A percentile compares a stretch with the other conserved stretches of the same genome.
phyloP scores from a whole-genome alignment of 768 basidiomycete genomes.

The Thelephora ganbajun region DNA sequence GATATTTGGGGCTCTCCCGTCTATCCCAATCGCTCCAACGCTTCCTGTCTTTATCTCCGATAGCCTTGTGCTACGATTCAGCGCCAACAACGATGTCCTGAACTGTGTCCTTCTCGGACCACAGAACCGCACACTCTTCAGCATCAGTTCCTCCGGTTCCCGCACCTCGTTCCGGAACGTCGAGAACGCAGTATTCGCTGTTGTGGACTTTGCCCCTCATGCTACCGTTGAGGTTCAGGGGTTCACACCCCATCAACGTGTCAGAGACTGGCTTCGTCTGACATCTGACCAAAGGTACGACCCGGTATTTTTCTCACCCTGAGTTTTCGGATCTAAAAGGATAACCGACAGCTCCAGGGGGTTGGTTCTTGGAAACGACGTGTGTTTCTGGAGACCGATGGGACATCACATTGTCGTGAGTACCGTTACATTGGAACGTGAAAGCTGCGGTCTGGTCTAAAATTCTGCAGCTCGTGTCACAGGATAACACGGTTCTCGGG shows the following conservation, averaged over 20 bases:
- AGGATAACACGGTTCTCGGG: constrained; percentile 24
- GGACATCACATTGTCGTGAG: constrained; percentile 40
- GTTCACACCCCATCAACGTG: constrained; percentile 31
- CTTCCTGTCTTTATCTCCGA: constrained; percentile 15
- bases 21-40: constrained; percentile 17
- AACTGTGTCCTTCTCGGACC: constrained; percentile 42
- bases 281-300: constrained; percentile 32
- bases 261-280: constrained; percentile 40
- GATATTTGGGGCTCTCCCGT: constrained; percentile 51
- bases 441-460: constrained; percentile 2
- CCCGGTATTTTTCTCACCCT: constrained; percentile 1
- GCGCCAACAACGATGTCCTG: constrained; percentile 33
- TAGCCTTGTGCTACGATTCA: constrained; percentile 33
- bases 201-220: constrained; percentile 42
- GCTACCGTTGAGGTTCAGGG: constrained; percentile 40
- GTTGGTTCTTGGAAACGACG: constrained; percentile 36
- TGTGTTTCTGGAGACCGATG: constrained; percentile 43
- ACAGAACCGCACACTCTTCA: constrained; percentile 31
- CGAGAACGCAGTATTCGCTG: constrained; percentile 31
- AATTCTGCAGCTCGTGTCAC: constrained; percentile 34
- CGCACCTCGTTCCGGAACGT: constrained; percentile 38
- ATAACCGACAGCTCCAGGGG: constrained; percentile 17
- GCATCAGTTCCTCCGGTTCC: constrained; percentile 33
- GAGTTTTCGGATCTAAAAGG: neutral
- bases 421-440: constrained; percentile 3